Evolutionary conservation across 768 basidiomycete species (phyloP), one percentile per base, ranked within the genome.

Genomic region (Serendipita sp.): DNA sequence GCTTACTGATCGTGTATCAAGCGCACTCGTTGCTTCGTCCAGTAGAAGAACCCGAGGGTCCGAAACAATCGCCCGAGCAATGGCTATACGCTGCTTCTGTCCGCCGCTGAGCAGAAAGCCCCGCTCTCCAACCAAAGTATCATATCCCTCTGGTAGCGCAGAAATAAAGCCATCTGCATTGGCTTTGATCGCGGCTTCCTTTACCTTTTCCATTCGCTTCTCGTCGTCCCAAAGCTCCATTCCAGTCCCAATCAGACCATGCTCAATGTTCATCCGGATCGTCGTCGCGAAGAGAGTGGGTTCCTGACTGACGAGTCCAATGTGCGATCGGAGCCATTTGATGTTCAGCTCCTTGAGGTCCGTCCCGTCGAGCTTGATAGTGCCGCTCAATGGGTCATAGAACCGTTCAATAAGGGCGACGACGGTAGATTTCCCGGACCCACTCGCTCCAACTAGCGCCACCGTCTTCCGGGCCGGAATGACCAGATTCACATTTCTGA

Each of bases 91-190:
- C 69, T 94, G 83, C 72, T 91, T 91, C 75, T 91, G 90, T 20
- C 89, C 89, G 63, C 90, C 90, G 41, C 83, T 86, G 1, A 92
- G 74, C 33, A 92, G 74, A 78, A 91, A 89, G 1, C 90, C 90
- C 62, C 88, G 82, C 71, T 94, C 90, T 34, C 90, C 90, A 31
- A 92, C 90, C 76, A 89, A 77, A 9, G 90, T 94, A 42, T 91
- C 85, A 68, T 93, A 94, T 1, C 88, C 88, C 17, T 82, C 71
- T 0, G 91, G 89, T 3, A 94, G 74, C 68, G 88, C 88, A 63
- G 75, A 76, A 66, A 94, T 84, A 71, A 93, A 94, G n/a, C 84
- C 85, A 66, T 94, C 86, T 0, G 90, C 90, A 68, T 94, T 94
- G 2, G 91, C 84, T 70, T 91, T 90, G 73, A 90, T 74, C 66